A percentile compares a stretch with the other conserved stretches of the same genome.
Conservation (phyloP, 306 rosid species). For the Cyamopsis tetragonoloba region DNA sequence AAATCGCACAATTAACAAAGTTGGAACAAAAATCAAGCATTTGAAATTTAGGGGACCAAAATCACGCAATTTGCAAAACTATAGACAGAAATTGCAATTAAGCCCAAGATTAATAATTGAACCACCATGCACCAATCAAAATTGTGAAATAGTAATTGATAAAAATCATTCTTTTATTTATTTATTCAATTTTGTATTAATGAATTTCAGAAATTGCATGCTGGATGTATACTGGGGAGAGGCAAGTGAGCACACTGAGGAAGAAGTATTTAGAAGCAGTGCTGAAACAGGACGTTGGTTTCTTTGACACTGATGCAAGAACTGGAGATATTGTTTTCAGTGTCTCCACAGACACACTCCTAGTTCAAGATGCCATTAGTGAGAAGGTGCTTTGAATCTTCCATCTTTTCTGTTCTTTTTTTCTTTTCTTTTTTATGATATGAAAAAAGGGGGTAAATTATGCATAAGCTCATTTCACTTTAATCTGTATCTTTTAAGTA, state of each 20-base stretch:
- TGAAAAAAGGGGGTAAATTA: not conserved
- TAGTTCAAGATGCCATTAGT: conserved; percentile 97
- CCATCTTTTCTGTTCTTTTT: not conserved
- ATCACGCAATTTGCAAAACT: no score
- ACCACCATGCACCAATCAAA: not conserved
- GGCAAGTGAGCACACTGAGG: conserved; percentile 88
- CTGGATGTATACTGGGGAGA: conserved; percentile 98
- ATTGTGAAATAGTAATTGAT: not conserved
- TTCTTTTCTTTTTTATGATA: not conserved
- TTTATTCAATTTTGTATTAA: not conserved
- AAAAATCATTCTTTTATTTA: not conserved
- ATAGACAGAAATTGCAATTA: no score
- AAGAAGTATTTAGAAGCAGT: conserved; percentile 95
- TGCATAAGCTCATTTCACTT: no score
- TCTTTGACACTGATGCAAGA: conserved; percentile 95
- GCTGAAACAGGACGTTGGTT: conserved; percentile 93
- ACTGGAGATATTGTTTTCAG: conserved; percentile 98
- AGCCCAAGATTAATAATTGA: not conserved
- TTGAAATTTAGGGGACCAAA: no score
- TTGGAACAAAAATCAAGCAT: no score
- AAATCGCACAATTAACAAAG: no score
- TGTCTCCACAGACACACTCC: conserved; percentile 91
- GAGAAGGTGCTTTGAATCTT: conserved; percentile 67
- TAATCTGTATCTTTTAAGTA: no score
- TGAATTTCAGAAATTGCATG: conserved; percentile 77